These are phyloP conservation scores for Pseudogymnoascus sp. DNA, from an alignment of 2,329 filamentous ascomycete species.

Conservation along the genomic window DNA sequence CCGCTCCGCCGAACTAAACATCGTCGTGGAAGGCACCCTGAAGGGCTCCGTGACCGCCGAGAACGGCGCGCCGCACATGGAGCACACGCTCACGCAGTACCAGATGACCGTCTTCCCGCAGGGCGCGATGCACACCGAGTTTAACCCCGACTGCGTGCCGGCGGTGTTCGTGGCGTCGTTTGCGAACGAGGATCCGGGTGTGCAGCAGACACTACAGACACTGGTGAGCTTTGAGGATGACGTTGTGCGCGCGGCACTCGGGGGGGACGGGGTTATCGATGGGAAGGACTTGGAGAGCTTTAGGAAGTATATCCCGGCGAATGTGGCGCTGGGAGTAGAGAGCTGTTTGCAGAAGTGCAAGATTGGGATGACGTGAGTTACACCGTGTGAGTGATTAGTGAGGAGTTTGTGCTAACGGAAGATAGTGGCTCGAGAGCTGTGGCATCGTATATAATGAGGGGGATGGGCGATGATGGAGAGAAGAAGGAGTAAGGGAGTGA, in stretches of 20 bases:
- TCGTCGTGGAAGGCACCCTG: slow-evolving; percentile 14
- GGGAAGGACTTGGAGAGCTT: slow-evolving; percentile 29
- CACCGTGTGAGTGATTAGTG: neutral
- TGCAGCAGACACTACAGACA: slow-evolving; percentile 29
- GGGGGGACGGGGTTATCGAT: slow-evolving; percentile 20
- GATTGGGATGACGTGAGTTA: slow-evolving; percentile 24
- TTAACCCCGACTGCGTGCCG: slow-evolving; percentile 17
- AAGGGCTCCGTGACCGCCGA: slow-evolving; percentile 14
- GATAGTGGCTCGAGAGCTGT: neutral
- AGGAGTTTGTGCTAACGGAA: neutral
- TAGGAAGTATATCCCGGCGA: slow-evolving; percentile 28
- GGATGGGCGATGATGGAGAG: neutral
- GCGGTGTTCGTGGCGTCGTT: slow-evolving; percentile 15
- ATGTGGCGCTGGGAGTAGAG: slow-evolving; percentile 37
- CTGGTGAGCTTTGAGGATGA: slow-evolving; percentile 29
- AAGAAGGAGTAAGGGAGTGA: neutral
- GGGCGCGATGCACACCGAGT: slow-evolving; percentile 17
- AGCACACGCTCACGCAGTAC: slow-evolving; percentile 11
- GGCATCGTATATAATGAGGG: neutral
- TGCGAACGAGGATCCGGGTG: slow-evolving; percentile 28
- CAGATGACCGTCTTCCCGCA: slow-evolving; percentile 25
- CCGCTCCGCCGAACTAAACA: slow-evolving; percentile 17
- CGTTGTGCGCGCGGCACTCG: slow-evolving; percentile 25
- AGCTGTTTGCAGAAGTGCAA: slow-evolving; percentile 34
- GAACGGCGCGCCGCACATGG: slow-evolving; percentile 15